Evolutionary conservation across 2,329 filamentous ascomycete genomes (phyloP).

Genomic region (Conoideocrella luteorostrata): DNA sequence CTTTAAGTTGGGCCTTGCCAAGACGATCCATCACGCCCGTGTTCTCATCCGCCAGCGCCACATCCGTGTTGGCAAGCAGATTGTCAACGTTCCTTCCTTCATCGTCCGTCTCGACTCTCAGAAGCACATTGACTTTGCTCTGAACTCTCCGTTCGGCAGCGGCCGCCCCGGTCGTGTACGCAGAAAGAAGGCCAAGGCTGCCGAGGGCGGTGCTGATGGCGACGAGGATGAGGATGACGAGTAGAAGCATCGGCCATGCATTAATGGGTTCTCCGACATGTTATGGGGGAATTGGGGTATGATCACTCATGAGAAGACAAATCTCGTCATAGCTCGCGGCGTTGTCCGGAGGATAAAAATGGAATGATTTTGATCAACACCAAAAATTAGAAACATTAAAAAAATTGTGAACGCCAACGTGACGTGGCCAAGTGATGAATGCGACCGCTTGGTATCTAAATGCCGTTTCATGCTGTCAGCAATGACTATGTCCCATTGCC

Average conservation of each 20-base stretch:
- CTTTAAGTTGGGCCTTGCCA: slow-evolving; percentile 99
- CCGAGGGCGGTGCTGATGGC: slow-evolving; percentile 73
- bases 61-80: slow-evolving; percentile 99
- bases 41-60: slow-evolving; percentile 99
- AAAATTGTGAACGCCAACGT: slow-evolving; percentile 10
- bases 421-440: no score
- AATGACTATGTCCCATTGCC: no score
- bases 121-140: slow-evolving; percentile 99
- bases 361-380: slow-evolving; percentile 32
- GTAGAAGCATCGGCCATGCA: slow-evolving; percentile 38
- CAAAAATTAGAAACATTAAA: slow-evolving; percentile 13
- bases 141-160: slow-evolving; percentile 95
- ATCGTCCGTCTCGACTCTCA: slow-evolving; percentile 99
- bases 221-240: slow-evolving; percentile 84
- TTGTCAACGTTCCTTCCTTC: slow-evolving; percentile 99
- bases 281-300: slow-evolving; percentile 23
- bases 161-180: slow-evolving; percentile 95
- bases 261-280: slow-evolving; percentile 23
- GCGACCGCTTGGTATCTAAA: no score
- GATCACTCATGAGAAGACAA: slow-evolving; percentile 31
- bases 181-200: slow-evolving; percentile 99
- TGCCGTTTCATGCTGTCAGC: no score
- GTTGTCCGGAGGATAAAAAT: slow-evolving; percentile 43
- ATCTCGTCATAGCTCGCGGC: slow-evolving; percentile 44
- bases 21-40: slow-evolving; percentile 99